Base-by-base conservation (phyloP, 192 early-diverging fungal genomes). In the Gamsiella multidivaricata region DNA sequence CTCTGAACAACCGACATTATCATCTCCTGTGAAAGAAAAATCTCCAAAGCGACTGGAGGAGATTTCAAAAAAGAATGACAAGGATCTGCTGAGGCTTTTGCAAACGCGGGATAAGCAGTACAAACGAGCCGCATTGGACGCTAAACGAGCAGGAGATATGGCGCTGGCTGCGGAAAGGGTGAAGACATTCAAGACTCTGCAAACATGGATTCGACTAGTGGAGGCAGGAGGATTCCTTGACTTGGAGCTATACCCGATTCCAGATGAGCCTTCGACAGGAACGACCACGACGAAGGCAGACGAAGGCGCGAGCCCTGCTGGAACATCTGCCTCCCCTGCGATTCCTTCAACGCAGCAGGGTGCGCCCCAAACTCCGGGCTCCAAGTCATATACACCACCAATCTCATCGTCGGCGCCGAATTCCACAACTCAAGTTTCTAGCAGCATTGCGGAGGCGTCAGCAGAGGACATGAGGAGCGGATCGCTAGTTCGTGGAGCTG, bases 91-190 rank as follows among this genome's bases (percentile, higher is more conserved):
- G 11, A 10, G 50, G 0, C 51, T 80, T 11, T 46, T 90, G 18
- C 29, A 60, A 23, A 76, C 71, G 33, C 83, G 84, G 25, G 72
- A 86, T 17, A 36, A 66, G 12, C 79, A 88, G 45, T 84, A 87
- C 61, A 90, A 88, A 52, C 54, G 79, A 1, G 70, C 81, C 12
- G 88, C 88, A 0, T 5, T 88, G 1, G 67, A 84, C 5, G 78
- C 80, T 14, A 85, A 83, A 60, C 55, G 72, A 12, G 74, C 70
- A 39, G 88, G 88, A 20, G 78, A 89, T 51, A 68, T 59, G 60
- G 36, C 8, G 7, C 72, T 83, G 22, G 88, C 88, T 11, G 18
- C 72, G 23, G 85, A 87, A 42, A 28, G 73, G 32, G 29, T 87
- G 20, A 71, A 68, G 51, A 66, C 42, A 0, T 69, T 65, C 34